These are phyloP conservation scores for Petunia axillaris DNA, from an alignment of 257 asterid genomes.

Conservation along the genomic window DNA sequence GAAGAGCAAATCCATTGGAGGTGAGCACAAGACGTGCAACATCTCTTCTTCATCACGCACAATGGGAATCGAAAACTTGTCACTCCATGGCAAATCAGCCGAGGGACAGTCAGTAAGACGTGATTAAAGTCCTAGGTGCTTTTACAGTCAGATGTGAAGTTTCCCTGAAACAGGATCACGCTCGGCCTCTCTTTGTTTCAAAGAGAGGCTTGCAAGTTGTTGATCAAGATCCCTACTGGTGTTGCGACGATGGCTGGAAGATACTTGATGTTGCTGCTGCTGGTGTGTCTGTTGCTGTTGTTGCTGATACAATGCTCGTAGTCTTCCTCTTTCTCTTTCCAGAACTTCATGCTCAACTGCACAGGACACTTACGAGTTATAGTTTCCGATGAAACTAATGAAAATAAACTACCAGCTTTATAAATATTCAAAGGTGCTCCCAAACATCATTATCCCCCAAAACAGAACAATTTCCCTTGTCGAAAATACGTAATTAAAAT, in stretches of 20 bases:
- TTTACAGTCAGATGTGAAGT: conserved; percentile 55
- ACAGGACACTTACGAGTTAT: conserved; percentile 26
- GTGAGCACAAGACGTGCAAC: conserved; percentile 28
- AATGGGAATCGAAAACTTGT: conserved; percentile 31
- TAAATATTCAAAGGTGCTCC: not conserved
- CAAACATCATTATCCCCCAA: not conserved
- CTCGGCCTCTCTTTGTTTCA: conserved; percentile 66
- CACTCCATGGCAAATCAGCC: conserved; percentile 44
- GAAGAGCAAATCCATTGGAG: conserved; percentile 18
- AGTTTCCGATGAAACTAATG: not conserved
- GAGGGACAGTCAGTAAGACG: conserved; percentile 34
- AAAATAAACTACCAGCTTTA: not conserved
- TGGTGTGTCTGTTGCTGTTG: conserved; percentile 47
- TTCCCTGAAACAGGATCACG: conserved; percentile 61
- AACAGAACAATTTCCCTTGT: conserved; percentile 4
- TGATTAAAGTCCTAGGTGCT: conserved; percentile 32
- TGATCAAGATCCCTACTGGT: conserved; percentile 82
- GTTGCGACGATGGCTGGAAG: conserved; percentile 61
- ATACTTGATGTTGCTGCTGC: conserved; percentile 44
- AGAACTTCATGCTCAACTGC: conserved; percentile 96
- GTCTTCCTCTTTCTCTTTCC: conserved; percentile 85
- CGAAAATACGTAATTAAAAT: not conserved
- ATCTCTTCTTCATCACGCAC: conserved; percentile 31
- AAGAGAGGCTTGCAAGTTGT: conserved; percentile 73
- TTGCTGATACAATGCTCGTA: conserved; percentile 65